phyloP scores from a whole-genome alignment of 768 basidiomycete species.

The Serendipita sp. region DNA sequence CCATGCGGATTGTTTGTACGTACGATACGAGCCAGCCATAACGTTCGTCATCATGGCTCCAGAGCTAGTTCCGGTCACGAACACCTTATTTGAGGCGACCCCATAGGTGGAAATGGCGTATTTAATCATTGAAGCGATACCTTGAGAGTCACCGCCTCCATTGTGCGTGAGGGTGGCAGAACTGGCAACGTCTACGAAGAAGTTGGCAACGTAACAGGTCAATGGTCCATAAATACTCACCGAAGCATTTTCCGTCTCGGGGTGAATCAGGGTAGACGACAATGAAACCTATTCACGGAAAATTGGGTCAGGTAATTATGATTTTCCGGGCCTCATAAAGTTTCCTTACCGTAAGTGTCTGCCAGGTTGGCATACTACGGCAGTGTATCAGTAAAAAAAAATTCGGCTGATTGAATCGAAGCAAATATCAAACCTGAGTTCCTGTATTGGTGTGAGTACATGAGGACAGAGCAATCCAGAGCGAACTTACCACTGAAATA shows the following conservation, averaged over 20 bases:
- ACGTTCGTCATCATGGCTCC: constrained; percentile 49
- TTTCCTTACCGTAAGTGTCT: constrained; percentile 21
- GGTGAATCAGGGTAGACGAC: constrained; percentile 28
- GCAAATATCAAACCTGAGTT: background rate
- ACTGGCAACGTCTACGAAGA: constrained; percentile 28
- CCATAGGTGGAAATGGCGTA: constrained; percentile 35
- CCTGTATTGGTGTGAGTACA: no score
- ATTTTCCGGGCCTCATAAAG: no score
- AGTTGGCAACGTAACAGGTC: background rate
- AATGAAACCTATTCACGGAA: constrained; percentile 21
- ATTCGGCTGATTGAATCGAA: background rate
- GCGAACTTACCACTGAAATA: constrained; percentile 28
- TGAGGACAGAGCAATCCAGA: no score
- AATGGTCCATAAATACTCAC: background rate
- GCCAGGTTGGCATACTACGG: constrained; percentile 33
- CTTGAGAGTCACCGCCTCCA: constrained; percentile 38
- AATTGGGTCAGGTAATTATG: no score
- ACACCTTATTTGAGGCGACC: constrained; percentile 31
- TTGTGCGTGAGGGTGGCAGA: constrained; percentile 37
- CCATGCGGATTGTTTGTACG: background rate
- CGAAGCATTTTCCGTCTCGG: constrained; percentile 1
- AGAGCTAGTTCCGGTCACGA: constrained; percentile 34
- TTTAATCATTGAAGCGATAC: constrained; percentile 30
- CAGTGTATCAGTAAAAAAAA: background rate
- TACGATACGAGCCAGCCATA: constrained; percentile 32